A percentile compares a stretch with the other conserved stretches of the same genome.
Evolutionary conservation across 2,329 filamentous ascomycete genomes (phyloP).

Genomic region (Alternaria ventricosa): DNA sequence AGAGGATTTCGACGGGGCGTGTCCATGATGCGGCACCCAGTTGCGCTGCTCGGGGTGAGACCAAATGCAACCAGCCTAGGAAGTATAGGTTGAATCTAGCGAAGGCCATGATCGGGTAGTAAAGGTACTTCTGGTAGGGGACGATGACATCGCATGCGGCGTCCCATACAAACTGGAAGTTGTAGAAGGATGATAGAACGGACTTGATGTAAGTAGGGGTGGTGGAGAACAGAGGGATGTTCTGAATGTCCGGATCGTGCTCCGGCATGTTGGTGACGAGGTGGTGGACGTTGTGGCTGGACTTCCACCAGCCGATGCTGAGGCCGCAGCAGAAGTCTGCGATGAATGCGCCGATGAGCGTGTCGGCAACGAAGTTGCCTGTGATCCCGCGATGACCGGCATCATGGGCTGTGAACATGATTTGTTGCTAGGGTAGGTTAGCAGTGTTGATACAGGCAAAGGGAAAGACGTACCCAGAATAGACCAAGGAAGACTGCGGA

Average conservation of each 20-base stretch:
- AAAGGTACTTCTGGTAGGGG: slow-evolving; percentile 78
- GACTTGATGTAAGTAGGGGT: slow-evolving; percentile 79
- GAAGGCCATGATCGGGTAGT: slow-evolving; percentile 80
- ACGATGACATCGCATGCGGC: slow-evolving; percentile 72
- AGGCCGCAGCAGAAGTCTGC: slow-evolving; percentile 71
- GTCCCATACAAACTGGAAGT: slow-evolving; percentile 80
- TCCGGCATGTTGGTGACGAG: slow-evolving; percentile 68
- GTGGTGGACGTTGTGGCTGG: slow-evolving; percentile 72
- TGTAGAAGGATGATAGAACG: slow-evolving; percentile 82
- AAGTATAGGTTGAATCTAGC: slow-evolving; percentile 88
- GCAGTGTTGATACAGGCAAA: background rate
- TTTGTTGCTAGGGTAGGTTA: slow-evolving; percentile 61
- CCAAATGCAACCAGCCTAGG: slow-evolving; percentile 79
- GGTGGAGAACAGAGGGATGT: slow-evolving; percentile 87
- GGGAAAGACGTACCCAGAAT: slow-evolving; percentile 58
- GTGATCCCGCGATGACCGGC: slow-evolving; percentile 70
- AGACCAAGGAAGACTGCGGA: slow-evolving; percentile 66
- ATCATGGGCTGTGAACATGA: slow-evolving; percentile 73
- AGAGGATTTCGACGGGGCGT: slow-evolving; percentile 76
- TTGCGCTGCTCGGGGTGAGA: slow-evolving; percentile 72
- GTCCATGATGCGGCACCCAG: slow-evolving; percentile 85
- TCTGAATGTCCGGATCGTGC: slow-evolving; percentile 53
- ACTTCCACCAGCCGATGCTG: slow-evolving; percentile 74
- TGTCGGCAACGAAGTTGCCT: slow-evolving; percentile 64
- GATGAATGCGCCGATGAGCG: slow-evolving; percentile 67